Conservation (phyloP, 2,329 filamentous ascomycete genomes). For the Amauroascus verrucosus region DNA sequence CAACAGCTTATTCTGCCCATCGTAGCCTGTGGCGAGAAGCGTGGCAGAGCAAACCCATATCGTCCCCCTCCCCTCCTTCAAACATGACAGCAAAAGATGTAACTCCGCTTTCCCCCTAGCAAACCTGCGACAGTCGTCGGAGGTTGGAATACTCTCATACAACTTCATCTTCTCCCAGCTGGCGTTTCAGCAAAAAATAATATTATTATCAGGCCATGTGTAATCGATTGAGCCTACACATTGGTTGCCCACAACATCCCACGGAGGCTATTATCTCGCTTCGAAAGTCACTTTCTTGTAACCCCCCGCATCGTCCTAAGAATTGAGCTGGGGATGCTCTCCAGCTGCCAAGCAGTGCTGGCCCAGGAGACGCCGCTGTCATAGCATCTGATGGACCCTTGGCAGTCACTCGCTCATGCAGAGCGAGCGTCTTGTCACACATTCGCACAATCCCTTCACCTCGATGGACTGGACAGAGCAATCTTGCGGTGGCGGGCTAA, state of each 20-base stretch:
- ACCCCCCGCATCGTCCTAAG: neutral
- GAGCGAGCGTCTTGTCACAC: neutral
- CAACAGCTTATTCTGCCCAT: too few relatives aligned
- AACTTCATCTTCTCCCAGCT: neutral
- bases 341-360: neutral
- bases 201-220: too few relatives aligned
- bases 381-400: neutral
- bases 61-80: constrained; percentile 1
- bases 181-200: neutral
- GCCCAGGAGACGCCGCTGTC: neutral
- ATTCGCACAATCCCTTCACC: constrained; percentile 1
- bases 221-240: too few relatives aligned
- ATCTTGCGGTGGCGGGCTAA: too few relatives aligned
- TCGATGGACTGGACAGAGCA: too few relatives aligned
- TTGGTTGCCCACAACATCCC: too few relatives aligned
- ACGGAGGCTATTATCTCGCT: too few relatives aligned
- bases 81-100: neutral
- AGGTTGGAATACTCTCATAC: too few relatives aligned
- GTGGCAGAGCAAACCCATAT: neutral
- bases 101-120: neutral
- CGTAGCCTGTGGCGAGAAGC: neutral
- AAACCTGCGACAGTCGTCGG: neutral
- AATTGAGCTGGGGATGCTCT: neutral
- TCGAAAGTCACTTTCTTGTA: neutral
- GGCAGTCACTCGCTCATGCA: neutral